A percentile compares a stretch with the other conserved stretches of the same genome.
Evolutionary conservation across 352 stramenopile species (phyloP).

Genomic region (Phytophthora pini): DNA sequence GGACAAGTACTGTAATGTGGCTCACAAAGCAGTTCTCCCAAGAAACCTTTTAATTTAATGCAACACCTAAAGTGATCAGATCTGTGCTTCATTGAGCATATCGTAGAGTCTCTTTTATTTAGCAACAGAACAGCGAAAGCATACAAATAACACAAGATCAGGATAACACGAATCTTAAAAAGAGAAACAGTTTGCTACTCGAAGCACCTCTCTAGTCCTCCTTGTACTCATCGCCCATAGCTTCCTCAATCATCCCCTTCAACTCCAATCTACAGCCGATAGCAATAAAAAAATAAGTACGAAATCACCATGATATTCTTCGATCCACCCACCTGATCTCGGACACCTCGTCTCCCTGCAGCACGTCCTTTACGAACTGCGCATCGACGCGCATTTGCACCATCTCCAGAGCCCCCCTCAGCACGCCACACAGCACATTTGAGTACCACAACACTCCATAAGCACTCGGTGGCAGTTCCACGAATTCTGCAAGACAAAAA

Average conservation of each 20-base stretch:
- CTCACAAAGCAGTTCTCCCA: too few relatives aligned
- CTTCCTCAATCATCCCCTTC: slow-evolving; percentile 91
- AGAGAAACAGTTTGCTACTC: too few relatives aligned
- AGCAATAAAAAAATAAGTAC: slow-evolving; percentile 7
- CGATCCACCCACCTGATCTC: slow-evolving; percentile 68
- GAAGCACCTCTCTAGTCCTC: slow-evolving; percentile 57
- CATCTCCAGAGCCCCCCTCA: slow-evolving; percentile 97
- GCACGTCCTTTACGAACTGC: slow-evolving; percentile 85
- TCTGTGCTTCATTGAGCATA: too few relatives aligned
- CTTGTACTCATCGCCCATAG: slow-evolving; percentile 91
- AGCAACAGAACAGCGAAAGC: too few relatives aligned
- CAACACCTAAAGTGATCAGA: too few relatives aligned
- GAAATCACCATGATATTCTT: too few relatives aligned
- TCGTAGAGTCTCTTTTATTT: too few relatives aligned
- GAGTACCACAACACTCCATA: slow-evolving; percentile 95
- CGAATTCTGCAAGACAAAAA: slow-evolving; percentile 70
- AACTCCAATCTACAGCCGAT: slow-evolving; percentile 61
- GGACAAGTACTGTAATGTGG: too few relatives aligned
- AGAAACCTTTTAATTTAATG: too few relatives aligned
- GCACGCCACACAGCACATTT: slow-evolving; percentile 96
- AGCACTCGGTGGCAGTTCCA: slow-evolving; percentile 89
- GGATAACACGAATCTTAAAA: too few relatives aligned
- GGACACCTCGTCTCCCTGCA: slow-evolving; percentile 88
- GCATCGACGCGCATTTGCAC: slow-evolving; percentile 89
- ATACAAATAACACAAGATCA: too few relatives aligned